Percentiles rank a stretch among this genome's conserved stretches.
phyloP scores from a whole-genome alignment of 2,329 filamentous ascomycete genomes.

The Hirsutella minnesotensis region DNA sequence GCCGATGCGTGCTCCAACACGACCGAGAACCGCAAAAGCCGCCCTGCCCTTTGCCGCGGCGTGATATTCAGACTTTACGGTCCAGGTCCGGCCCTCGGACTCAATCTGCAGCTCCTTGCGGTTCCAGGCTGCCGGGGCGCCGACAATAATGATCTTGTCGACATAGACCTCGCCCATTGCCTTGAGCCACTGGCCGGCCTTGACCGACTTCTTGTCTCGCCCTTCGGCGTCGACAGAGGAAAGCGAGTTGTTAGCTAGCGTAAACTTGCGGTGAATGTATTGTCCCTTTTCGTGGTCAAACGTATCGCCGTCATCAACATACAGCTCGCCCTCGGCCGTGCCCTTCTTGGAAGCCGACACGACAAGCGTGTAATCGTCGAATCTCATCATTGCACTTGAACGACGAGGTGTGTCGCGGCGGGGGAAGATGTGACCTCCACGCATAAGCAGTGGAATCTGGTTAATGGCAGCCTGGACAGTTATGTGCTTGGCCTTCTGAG shows the following conservation, averaged over 20 bases:
- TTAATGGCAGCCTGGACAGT: conserved; percentile 69
- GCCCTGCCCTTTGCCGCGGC: conserved; percentile 33
- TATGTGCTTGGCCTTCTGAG: conserved; percentile 56
- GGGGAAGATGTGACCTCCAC: conserved; percentile 82
- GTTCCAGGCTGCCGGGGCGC: conserved; percentile 61
- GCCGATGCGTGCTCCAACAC: conserved; percentile 38
- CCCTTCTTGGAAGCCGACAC: conserved; percentile 50
- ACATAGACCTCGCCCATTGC: conserved; percentile 66
- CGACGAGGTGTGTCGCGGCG: conserved; percentile 80
- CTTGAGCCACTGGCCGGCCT: conserved; percentile 63
- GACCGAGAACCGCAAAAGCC: conserved; percentile 40
- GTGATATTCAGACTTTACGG: conserved; percentile 48
- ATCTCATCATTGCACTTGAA: conserved; percentile 80
- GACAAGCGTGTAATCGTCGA: conserved; percentile 89
- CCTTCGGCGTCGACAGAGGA: conserved; percentile 55
- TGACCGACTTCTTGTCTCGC: conserved; percentile 37
- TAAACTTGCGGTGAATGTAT: conserved; percentile 77
- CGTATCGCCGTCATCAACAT: conserved; percentile 86
- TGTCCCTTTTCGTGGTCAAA: conserved; percentile 80
- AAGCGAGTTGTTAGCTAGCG: conserved; percentile 49
- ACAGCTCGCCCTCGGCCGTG: conserved; percentile 65
- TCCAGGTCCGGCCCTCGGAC: conserved; percentile 40
- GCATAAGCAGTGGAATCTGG: conserved; percentile 82
- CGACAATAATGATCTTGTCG: conserved; percentile 76
- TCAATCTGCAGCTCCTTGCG: conserved; percentile 48